These are phyloP conservation scores for Fusarium nanum DNA, from an alignment of 2,329 filamentous ascomycete genomes.

Conservation along the genomic window DNA sequence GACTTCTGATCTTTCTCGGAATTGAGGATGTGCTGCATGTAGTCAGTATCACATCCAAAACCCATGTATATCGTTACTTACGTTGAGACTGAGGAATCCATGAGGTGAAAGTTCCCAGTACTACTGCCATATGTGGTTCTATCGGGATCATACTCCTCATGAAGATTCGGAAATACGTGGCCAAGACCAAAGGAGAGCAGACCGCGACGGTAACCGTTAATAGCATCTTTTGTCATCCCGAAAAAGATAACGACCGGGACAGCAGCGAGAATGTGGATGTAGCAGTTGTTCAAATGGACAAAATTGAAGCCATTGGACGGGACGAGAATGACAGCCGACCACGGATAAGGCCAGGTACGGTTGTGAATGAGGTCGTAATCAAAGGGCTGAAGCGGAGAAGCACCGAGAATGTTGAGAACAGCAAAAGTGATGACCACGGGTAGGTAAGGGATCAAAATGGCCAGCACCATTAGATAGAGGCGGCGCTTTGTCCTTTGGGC, in stretches of 20 bases:
- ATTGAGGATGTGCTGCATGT: slow-evolving; percentile 25
- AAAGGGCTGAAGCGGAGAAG: slow-evolving; percentile 51
- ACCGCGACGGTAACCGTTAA: slow-evolving; percentile 59
- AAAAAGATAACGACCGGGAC: slow-evolving; percentile 66
- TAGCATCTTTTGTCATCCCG: slow-evolving; percentile 65
- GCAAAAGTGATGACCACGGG: slow-evolving; percentile 59
- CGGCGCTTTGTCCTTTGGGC: slow-evolving; percentile 62
- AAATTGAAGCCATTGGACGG: slow-evolving; percentile 56
- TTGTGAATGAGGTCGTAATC: slow-evolving; percentile 58
- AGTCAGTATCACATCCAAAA: not conserved
- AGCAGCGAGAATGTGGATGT: slow-evolving; percentile 61
- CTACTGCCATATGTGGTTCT: slow-evolving; percentile 35
- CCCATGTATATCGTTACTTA: slow-evolving; percentile 13
- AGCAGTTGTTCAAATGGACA: slow-evolving; percentile 58
- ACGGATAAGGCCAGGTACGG: slow-evolving; percentile 53
- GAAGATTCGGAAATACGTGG: slow-evolving; percentile 56
- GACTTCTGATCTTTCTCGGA: slow-evolving; percentile 37
- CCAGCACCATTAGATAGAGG: slow-evolving; percentile 66
- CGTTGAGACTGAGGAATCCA: slow-evolving; percentile 39
- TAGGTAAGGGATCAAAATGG: slow-evolving; percentile 63
- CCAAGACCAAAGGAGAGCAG: slow-evolving; percentile 58
- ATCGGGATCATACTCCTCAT: slow-evolving; percentile 55
- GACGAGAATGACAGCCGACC: slow-evolving; percentile 61
- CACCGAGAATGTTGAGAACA: slow-evolving; percentile 54
- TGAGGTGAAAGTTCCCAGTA: slow-evolving; percentile 39